Percentiles rank a stretch among this genome's conserved stretches.
phyloP scores from a whole-genome alignment of 176 grass and related monocot species.

The Alloteropsis semialata region DNA sequence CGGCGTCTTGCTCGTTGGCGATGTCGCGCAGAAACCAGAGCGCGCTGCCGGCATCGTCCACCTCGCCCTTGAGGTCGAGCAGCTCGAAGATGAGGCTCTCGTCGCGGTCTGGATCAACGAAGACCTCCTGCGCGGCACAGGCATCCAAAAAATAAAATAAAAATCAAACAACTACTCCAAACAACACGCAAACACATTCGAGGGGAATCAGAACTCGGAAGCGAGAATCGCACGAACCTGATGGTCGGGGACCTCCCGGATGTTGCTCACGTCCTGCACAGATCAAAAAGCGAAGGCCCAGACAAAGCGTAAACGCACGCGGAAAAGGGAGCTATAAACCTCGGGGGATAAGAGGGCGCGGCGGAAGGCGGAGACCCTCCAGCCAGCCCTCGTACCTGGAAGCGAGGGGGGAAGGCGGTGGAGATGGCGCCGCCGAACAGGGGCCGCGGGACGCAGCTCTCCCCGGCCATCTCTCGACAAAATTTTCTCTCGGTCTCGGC shows the following conservation, averaged over 20 bases:
- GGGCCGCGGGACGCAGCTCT: conserved; percentile 44
- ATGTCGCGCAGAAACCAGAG: conserved; percentile 88
- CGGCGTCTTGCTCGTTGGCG: conserved; percentile 73
- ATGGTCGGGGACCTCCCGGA: conserved; percentile 79
- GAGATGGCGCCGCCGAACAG: conserved; percentile 89
- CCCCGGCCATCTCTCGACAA: conserved; percentile 51
- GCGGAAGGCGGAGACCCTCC: not conserved
- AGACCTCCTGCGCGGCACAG: conserved; percentile 52
- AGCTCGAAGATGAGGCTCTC: conserved; percentile 95
- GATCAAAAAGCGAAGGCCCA: not conserved
- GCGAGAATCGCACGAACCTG: conserved; percentile 41
- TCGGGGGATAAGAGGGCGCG: not conserved
- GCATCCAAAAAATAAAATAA: not conserved
- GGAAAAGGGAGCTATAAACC: not conserved
- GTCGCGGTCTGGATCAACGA: conserved; percentile 73
- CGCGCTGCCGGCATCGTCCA: conserved; percentile 64
- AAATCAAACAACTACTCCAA: not conserved
- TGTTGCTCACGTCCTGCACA: conserved; percentile 79
- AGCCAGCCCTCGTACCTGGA: conserved; percentile 60
- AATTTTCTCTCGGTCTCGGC: not conserved
- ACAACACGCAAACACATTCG: not conserved
- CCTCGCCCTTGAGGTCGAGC: conserved; percentile 79
- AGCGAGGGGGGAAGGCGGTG: conserved; percentile 61
- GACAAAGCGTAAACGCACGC: not conserved
- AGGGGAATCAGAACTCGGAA: not conserved